Evolutionary conservation across 768 basidiomycete genomes (phyloP), one percentile per base, ranked within the genome.

Genomic region (Naganishia vishniacii): DNA sequence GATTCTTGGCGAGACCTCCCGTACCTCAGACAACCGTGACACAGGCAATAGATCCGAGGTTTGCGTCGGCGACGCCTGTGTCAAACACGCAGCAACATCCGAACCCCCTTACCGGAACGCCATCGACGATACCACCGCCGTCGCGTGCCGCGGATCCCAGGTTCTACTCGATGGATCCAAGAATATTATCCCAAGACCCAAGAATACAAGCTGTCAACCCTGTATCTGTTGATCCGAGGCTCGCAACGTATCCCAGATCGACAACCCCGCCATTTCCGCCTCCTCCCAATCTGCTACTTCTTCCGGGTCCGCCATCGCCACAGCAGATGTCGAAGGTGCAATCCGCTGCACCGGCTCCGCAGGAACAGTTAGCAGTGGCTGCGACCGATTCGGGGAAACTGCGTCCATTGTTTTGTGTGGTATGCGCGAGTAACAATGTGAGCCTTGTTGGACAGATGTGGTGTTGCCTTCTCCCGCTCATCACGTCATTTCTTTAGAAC

Each of bases 391-490:
- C 34, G 15, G 53, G 53, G 34, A 56, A 56, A 26, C 25, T 56
- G 37, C 81, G 88, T 12, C 91, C 90, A 1, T 74, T 95, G 48
- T 98, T 98, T 79, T 98, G 95, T 73, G 90, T 99, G 9, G 95
- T 98, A 32, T 99, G 95, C 75, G 94, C 95, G n/a, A 97, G 91
- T 73, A 99, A 99, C 74, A 91, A 98, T 81, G 93, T 89, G 76
- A 65, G 84, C 28, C 46, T 62, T 31, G 29, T 26, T 48, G 29
- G 25, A 29, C 60, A 28, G n/a, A 26, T 20, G 7, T 65, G 44
- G 67, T 9, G 32, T 25, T 7, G 18, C 12, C 31, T 61, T 34
- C 44, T n/a, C n/a, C 9, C 16, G 7, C 58, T 46, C n/a, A 23
- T 67, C 18, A 23, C 31, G 26, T 15, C 23, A 41, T 61, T 48